Evolutionary conservation across 768 basidiomycete species (phyloP).

Genomic region (Pleurotus sapidus): DNA sequence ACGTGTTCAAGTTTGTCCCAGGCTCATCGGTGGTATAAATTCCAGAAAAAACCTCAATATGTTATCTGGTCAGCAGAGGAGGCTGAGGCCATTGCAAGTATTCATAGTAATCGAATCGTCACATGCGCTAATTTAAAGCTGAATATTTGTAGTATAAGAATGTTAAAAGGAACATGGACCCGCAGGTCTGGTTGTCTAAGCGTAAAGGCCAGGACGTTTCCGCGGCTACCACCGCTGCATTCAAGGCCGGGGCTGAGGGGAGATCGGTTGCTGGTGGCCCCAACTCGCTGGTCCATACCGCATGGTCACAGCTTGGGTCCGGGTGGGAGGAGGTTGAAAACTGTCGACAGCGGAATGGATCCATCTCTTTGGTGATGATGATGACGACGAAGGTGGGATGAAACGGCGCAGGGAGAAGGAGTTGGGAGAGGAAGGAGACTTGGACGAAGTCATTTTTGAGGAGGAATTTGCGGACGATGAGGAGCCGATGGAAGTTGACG

Average conservation of each 20-base stretch:
- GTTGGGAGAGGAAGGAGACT: conserved; percentile 71
- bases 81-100: conserved; percentile 39
- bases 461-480: conserved; percentile 89
- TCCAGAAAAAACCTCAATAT: conserved; percentile 81
- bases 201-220: conserved; percentile 60
- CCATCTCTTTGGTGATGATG: conserved; percentile 68
- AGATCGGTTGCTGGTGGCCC: conserved; percentile 35
- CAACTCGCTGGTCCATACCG: conserved; percentile 43
- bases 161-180: conserved; percentile 72
- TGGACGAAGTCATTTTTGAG: conserved; percentile 82
- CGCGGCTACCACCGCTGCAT: conserved; percentile 60
- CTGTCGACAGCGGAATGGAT: conserved; percentile 65
- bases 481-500: conserved; percentile 68
- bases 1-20: conserved; percentile 85
- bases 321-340: conserved; percentile 62
- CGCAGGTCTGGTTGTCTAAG: conserved; percentile 64
- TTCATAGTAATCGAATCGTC: conserved; percentile 14
- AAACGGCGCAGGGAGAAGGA: conserved; percentile 52
- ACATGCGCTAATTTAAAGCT: conserved; percentile 27
- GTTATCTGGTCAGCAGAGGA: conserved; percentile 66
- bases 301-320: conserved; percentile 62
- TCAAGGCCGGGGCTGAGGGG: conserved; percentile 63
- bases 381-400: conserved; percentile 58
- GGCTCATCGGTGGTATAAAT: conserved; percentile 91
- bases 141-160: conserved; percentile 10